Evolutionary conservation across 257 asterid genomes (phyloP), one percentile per base, ranked within the genome.

Genomic region (Anisodus tanguticus): DNA sequence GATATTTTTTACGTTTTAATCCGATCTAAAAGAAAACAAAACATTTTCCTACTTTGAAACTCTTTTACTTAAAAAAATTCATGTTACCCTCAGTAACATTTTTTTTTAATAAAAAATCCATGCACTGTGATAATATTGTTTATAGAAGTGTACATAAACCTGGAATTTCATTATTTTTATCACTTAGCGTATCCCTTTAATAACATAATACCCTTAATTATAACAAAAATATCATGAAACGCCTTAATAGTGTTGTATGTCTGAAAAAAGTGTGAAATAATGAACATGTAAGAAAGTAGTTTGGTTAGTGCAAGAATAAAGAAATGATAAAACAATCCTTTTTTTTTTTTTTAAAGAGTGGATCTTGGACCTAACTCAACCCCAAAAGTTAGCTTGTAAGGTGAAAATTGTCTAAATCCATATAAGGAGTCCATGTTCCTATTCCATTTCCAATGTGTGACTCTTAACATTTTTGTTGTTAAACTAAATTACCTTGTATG

Each of bases 401-500:
- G 0, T 22, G 26, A 22, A 0, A 0, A 22, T 22, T 22, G 26
- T 22, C 26, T 0, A 22, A 22, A 22, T n/a, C n/a, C n/a, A n/a
- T n/a, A n/a, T n/a, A n/a, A n/a, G n/a, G n/a, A n/a, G n/a, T n/a
- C n/a, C n/a, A n/a, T n/a, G n/a, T 22, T 22, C 26, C 0, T 0
- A 22, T 22, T 22, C 26, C 0, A 22, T 22, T 22, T 22, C 26
- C 26, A 22, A 22, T 22, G 26, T 22, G 26, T 22, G 51, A 85
- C 81, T 39, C 77, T 77, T 22, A 22, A 22, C 26, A 22, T 0
- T 22, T 22, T 82, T 77, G 59, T 79, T 9, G 3, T 63, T 83
- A 60, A 85, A 81, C 89, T 90, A 88, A 83, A 89, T 89, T 85
- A 85, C 91, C 91, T 90, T 90, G 86, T 85, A 53, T 22, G 47